Base-by-base conservation (phyloP, 306 rosid species). In the Citrullus colocynthis region DNA sequence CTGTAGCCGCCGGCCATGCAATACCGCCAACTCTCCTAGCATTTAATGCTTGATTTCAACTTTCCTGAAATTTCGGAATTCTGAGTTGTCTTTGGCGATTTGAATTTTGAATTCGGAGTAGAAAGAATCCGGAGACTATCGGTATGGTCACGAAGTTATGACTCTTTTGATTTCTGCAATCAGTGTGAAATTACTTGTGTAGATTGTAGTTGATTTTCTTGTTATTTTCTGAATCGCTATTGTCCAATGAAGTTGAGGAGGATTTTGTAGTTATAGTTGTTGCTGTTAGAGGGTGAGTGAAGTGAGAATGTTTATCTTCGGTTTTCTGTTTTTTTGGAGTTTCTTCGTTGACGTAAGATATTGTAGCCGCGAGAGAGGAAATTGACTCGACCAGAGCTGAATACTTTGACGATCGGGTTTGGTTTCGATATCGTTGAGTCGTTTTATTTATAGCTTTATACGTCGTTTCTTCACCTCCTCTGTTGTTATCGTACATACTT, bases 91-190 rank as follows among this genome's bases (percentile, higher is more conserved):
- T 16, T 20, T 11, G 57, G 34, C 15, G 28, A 42, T 86, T 86
- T 67, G 78, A 88, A 86, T 21, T 88, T 83, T 80, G 84, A 86
- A 86, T 78, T 82, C 20, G 9, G 6, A 44, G 7, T 37, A 39
- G 49, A 14, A 42, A 28, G 66, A 70, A 58, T 76, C 59, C 28
- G 75, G 21, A 56, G 75, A 67, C 80, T 65, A 17, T 45, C 64
- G 87, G 89, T 84, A 85, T 63, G 80, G 76, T 34, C 39, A 78
- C 60, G 45, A 82, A 70, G 60, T 78, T 63, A 28, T 56, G 21
- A 69, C 34, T 54, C 37, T 77, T 70, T 34, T 32, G 75, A 42
- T 69, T 69, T 20, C n/a, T 51, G 48, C 37, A 74, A 12, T 32
- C 48, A 74, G 32, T 51, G 18, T 54, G 63, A 32, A 30, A 74